Base-by-base conservation (phyloP, 1,284 basidiomycete genomes). In the Phellopilus nigrolimitatus region DNA sequence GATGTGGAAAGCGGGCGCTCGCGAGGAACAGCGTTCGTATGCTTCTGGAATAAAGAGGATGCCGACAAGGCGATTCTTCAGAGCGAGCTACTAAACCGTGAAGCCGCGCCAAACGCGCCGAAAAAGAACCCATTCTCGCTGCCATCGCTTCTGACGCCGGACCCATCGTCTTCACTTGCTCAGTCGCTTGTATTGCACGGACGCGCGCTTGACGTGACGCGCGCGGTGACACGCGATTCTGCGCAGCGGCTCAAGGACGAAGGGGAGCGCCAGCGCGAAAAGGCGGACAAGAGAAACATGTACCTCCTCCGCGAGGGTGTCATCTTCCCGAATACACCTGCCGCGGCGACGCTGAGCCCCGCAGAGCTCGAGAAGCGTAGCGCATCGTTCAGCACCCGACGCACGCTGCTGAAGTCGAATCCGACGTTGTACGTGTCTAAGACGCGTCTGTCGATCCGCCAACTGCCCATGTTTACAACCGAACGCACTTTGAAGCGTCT, bases 221-320 rank as follows among this genome's bases (percentile, higher is more conserved):
- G 86, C 13, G 97, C 97, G 3, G 94, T 99, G 13, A 93, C 92
- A 0, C 74, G 94, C 40, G 91, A 93, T 56, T 79, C 89, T 60
- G 97, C 97, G 7, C 76, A 80, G 3, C 85, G 87, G 64, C 76
- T 98, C 42, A 90, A 89, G 61, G 92, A 95, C 56, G 88, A 86
- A 22, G 84, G 88, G 5, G 92, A 95, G 62, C 80, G 82, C 60
- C 78, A 80, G 49, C 76, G 93, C 46, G 85, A 94, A 66, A 95
- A 95, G 68, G 85, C 86, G 1, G 97, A 99, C 68, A 97, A 97
- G 69, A 81, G 95, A 17, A 97, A 98, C 66, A 83, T 97, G 60
- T 98, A 98, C 68, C 79, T 99, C 48, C 80, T 99, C 62, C 82
- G 91, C 19, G 97, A 99, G 78, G 97, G 94, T 71, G 94, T 95